These are phyloP conservation scores for Chlamydomonas sphaeroides DNA, from an alignment of 139 green algal species.

Conservation along the genomic window DNA sequence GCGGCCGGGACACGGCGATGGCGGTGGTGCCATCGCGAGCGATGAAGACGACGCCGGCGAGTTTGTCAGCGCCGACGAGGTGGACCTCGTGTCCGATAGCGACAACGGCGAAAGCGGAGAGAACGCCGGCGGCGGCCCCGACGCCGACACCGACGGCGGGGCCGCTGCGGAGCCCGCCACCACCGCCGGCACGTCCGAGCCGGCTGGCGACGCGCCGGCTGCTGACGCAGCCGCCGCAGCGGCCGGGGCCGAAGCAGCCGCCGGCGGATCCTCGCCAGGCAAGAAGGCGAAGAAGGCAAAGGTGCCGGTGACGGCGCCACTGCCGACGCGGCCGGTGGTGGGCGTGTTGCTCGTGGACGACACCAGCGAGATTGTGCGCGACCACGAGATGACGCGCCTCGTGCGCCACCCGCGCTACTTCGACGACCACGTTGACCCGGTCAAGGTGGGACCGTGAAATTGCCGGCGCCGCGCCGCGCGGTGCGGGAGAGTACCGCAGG, in stretches of 20 bases:
- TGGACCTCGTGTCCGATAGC: neutral
- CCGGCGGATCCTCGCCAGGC: no score
- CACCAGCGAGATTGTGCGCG: slow-evolving; percentile 36
- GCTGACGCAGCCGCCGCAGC: neutral
- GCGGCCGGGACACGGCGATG: no score
- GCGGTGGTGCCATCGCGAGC: neutral
- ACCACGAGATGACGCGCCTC: slow-evolving; percentile 40
- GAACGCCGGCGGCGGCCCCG: neutral
- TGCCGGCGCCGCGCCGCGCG: no score
- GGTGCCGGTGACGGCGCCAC: no score
- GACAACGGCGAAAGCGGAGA: neutral
- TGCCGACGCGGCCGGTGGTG: no score
- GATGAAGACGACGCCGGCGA: neutral
- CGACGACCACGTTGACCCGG: slow-evolving; percentile 29
- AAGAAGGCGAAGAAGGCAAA: neutral
- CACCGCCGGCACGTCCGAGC: no score
- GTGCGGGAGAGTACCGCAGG: no score
- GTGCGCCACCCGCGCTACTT: slow-evolving; percentile 51
- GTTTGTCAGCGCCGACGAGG: neutral
- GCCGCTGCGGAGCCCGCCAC: neutral
- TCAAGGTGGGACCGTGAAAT: no score
- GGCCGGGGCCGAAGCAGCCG: neutral
- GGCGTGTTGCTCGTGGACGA: slow-evolving; percentile 30
- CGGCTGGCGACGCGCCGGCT: neutral
- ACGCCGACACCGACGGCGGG: neutral